Evolutionary conservation across 192 early-diverging fungal genomes (phyloP), one percentile per base, ranked within the genome.

Genomic region (Spizellomyces sp.): DNA sequence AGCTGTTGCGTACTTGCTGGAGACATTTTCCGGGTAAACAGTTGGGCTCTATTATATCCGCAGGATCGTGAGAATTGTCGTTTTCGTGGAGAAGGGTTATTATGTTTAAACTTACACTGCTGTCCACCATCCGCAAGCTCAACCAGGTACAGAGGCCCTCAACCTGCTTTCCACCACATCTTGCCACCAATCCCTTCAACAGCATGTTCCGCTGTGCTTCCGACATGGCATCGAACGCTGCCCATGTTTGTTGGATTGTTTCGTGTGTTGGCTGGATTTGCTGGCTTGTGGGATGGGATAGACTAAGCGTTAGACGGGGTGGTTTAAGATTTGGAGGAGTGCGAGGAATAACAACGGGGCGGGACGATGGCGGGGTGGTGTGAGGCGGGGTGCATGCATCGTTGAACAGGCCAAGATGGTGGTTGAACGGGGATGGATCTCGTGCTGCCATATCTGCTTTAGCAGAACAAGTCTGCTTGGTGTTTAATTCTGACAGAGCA

Each of bases 171-270:
- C 72, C 70, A 8, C 68, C 79, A 65, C 71, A 79, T 48, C 82
- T 59, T 8, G 66, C 46, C 4, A 85, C 48, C 8, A 85, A 56
- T 10, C 84, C 84, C 65, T 77, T 81, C 57, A 86, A 64, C 14
- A 86, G 62, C 62, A 64, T 68, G 66, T 84, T 84, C 17, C 82
- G 43, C 44, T 86, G 78, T 14, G 45, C 6, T 45, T 86, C 84
- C 17, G 69, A 58, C 78, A 86, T 83, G 6, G 69, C 55, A 44
- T 77, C 69, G 48, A 80, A 86, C 7, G 75, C 52, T 9, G 72
- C 47, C 84, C 84, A 86, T 4, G 71, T 84, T 4, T 71, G 22
- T 60, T 86, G 84, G 41, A 84, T 84, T 10, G 67, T 57, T 12
- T 78, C 71, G 58, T 81, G 59, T 5, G 59, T 61, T 5, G 59